These are phyloP conservation scores for Saccharomycopsis sp. DNA, from an alignment of 805 yeast genomes.

Conservation along the genomic window DNA sequence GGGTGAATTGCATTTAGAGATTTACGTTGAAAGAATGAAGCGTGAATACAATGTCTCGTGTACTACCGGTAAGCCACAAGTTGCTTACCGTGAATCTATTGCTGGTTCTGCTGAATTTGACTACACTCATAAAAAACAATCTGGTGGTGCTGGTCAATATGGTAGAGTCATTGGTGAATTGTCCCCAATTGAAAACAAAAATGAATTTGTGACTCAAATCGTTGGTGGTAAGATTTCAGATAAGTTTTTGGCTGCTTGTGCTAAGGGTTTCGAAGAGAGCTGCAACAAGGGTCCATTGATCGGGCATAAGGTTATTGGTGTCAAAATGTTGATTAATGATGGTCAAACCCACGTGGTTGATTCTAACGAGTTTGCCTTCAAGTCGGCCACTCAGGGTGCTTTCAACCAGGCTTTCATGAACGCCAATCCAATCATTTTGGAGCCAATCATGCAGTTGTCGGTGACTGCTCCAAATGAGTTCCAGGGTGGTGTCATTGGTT, in stretches of 20 bases:
- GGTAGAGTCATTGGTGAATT: constrained; percentile 91
- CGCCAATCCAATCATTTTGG: constrained; percentile 82
- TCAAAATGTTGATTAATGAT: constrained; percentile 87
- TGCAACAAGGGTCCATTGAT: constrained; percentile 94
- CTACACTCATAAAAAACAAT: constrained; percentile 93
- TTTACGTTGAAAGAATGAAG: constrained; percentile 95
- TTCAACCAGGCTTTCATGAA: constrained; percentile 84
- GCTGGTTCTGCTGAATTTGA: constrained; percentile 70
- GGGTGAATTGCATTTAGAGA: constrained; percentile 97
- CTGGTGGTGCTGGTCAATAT: constrained; percentile 99
- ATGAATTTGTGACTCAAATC: constrained; percentile 75
- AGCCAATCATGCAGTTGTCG: constrained; percentile 92
- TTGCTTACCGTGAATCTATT: constrained; percentile 93
- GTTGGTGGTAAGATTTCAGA: constrained; percentile 98
- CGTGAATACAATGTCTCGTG: constrained; percentile 97
- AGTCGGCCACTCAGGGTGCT: constrained; percentile 86
- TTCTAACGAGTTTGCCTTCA: constrained; percentile 92
- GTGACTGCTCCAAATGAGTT: constrained; percentile 94
- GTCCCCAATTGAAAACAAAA: constrained; percentile 57
- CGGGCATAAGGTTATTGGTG: constrained; percentile 92
- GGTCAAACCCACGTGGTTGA: constrained; percentile 98
- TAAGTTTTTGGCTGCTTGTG: constrained; percentile 89
- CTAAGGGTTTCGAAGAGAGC: constrained; percentile 91
- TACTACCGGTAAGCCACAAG: constrained; percentile 95
- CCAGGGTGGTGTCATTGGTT: constrained; percentile 88